These are phyloP conservation scores for Ceratonia siliqua DNA, from an alignment of 306 rosid genomes.

Conservation along the genomic window DNA sequence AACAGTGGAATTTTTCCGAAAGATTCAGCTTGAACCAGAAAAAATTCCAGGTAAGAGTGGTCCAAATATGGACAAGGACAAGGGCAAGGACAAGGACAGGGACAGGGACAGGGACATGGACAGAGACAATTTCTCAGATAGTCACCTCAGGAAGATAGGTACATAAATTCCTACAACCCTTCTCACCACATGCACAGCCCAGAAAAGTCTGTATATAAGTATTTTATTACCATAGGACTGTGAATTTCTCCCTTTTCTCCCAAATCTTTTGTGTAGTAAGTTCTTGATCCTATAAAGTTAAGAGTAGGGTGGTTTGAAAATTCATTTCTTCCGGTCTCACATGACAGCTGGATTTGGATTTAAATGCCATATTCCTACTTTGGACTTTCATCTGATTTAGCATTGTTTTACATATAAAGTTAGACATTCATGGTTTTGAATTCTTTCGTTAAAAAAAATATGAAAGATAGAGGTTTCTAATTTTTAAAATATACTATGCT, in stretches of 20 bases:
- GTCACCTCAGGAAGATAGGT: slow-evolving; percentile 90
- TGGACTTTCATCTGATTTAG: neutral
- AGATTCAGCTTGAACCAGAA: slow-evolving; percentile 77
- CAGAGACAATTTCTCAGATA: slow-evolving; percentile 54
- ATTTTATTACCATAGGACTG: neutral
- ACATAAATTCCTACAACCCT: slow-evolving; percentile 36
- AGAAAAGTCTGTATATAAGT: slow-evolving; percentile 7
- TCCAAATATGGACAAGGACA: slow-evolving; percentile 41
- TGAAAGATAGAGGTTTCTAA: neutral
- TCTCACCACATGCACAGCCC: neutral
- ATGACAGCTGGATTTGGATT: slow-evolving; percentile 11
- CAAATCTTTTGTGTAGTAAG: neutral
- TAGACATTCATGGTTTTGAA: slow-evolving; percentile 4
- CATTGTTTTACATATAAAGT: slow-evolving; percentile 23
- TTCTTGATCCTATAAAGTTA: neutral
- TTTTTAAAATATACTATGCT: slow-evolving; percentile 4
- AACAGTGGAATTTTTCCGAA: slow-evolving; percentile 90
- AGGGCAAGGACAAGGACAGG: neutral
- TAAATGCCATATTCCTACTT: slow-evolving; percentile 5
- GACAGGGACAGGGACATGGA: neutral
- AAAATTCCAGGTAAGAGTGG: slow-evolving; percentile 54
- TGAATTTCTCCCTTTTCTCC: neutral
- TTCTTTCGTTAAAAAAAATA: neutral
- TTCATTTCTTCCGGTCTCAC: neutral
- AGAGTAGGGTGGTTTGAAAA: neutral